phyloP scores from a whole-genome alignment of 2,329 filamentous ascomycete genomes.

The Aspergillus sp. region DNA sequence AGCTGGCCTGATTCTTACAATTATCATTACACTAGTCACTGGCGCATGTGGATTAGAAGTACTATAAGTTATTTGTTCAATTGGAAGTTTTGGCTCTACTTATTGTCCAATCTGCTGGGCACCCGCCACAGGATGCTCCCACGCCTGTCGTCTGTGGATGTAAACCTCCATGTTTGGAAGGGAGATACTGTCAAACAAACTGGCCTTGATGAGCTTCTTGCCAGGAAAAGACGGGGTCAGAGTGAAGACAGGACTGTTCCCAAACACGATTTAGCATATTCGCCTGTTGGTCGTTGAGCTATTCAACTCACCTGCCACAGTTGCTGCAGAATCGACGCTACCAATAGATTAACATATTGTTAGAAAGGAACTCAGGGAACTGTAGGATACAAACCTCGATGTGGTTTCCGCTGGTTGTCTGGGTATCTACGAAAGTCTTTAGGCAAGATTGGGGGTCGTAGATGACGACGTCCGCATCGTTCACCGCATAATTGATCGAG shows the following conservation, averaged over 20 bases:
- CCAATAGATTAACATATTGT: neutral
- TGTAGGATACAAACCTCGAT: too few species aligned
- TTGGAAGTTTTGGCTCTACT: too few species aligned
- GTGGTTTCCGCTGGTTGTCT: neutral
- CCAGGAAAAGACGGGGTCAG: neutral
- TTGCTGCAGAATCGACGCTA: conserved; percentile 1
- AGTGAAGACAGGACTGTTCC: neutral
- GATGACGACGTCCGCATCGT: neutral
- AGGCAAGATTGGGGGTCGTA: neutral
- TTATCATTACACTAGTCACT: too few species aligned
- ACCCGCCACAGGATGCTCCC: conserved; percentile 1
- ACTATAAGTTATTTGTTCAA: too few species aligned
- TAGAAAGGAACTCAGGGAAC: too few species aligned
- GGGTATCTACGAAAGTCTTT: neutral
- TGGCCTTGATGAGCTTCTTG: conserved; percentile 4
- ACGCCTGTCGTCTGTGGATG: conserved; percentile 1
- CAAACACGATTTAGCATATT: too few species aligned
- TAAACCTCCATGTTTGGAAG: conserved; percentile 2
- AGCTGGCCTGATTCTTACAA: too few species aligned
- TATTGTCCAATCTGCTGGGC: neutral
- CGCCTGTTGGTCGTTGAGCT: too few species aligned
- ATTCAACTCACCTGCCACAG: neutral
- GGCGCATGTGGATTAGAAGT: too few species aligned
- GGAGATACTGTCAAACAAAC: conserved; percentile 6
- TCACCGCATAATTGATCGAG: neutral